Percentiles rank a stretch among this genome's conserved stretches.
These are phyloP conservation scores for Clohesyomyces aquaticus DNA, from an alignment of 495 filamentous ascomycete genomes.

Conservation along the genomic window DNA sequence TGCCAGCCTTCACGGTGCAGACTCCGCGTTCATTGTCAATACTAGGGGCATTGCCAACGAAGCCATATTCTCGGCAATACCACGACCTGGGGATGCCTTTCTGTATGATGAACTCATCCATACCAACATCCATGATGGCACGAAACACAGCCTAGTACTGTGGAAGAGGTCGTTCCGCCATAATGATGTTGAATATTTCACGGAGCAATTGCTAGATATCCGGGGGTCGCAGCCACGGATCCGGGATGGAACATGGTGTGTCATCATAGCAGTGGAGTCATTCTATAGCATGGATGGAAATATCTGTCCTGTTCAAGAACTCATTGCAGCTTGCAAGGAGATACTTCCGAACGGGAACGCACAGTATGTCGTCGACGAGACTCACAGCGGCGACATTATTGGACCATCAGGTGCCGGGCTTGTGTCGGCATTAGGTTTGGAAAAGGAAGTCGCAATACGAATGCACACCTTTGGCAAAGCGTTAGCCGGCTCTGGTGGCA, in stretches of 20 bases:
- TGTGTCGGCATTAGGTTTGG: constrained; percentile 1
- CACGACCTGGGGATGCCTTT: constrained; percentile 68
- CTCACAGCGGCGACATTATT: constrained; percentile 15
- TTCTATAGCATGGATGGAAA: constrained; percentile 41
- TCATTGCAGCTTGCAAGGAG: constrained; percentile 59
- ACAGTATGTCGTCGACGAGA: constrained; percentile 22
- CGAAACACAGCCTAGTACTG: constrained; percentile 4
- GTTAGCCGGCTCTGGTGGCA: constrained; percentile 5
- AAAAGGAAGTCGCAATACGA: constrained; percentile 9
- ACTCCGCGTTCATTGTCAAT: constrained; percentile 67
- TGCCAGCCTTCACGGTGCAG: constrained; percentile 67
- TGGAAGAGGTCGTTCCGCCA: constrained; percentile 7
- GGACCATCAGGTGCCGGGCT: constrained; percentile 8
- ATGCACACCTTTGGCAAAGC: constrained; percentile 21
- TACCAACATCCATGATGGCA: constrained; percentile 33
- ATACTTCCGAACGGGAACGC: constrained; percentile 50
- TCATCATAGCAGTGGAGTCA: constrained; percentile 32
- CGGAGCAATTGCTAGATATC: neutral
- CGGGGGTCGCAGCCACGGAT: constrained; percentile 3
- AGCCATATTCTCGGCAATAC: constrained; percentile 65
- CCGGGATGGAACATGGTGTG: constrained; percentile 2
- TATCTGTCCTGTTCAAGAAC: constrained; percentile 43
- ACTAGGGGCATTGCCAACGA: constrained; percentile 77
- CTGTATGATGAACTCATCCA: constrained; percentile 48
- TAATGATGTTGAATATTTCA: constrained; percentile 21